These are phyloP conservation scores for Phaeodactylum tricornutum DNA, from an alignment of 108 stramenopile species.

Conservation along the genomic window DNA sequence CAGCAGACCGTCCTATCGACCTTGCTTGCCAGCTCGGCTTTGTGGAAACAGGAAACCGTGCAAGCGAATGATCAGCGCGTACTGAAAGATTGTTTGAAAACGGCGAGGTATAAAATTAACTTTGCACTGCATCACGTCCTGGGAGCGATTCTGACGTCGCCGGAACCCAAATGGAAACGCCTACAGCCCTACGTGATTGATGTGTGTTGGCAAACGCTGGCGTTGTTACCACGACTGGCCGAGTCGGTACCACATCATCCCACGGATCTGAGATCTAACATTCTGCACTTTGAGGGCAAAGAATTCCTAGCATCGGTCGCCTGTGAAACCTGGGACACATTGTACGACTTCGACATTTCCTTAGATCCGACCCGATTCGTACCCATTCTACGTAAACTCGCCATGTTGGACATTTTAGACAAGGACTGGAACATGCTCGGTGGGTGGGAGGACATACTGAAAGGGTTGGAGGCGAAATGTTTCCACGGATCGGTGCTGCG, in stretches of 20 bases:
- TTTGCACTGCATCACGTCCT: conserved; percentile 9
- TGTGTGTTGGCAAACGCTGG: conserved; percentile 4
- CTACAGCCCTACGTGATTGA: not conserved
- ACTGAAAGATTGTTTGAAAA: conserved; percentile 9
- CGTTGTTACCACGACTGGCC: conserved; percentile 8
- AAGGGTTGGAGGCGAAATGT: conserved; percentile 13
- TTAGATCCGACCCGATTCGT: conserved; percentile 6
- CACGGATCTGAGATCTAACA: conserved; percentile 7
- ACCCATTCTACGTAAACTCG: conserved; percentile 19
- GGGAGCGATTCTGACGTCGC: conserved; percentile 4
- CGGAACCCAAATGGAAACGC: conserved; percentile 6
- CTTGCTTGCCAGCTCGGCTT: not conserved
- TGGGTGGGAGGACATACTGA: conserved; percentile 19
- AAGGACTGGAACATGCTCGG: conserved; percentile 28
- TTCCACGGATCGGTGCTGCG: conserved; percentile 6
- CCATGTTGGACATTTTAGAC: conserved; percentile 31
- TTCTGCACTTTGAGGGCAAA: conserved; percentile 20
- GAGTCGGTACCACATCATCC: conserved; percentile 8
- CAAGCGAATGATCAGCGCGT: conserved; percentile 6
- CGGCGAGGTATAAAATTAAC: conserved; percentile 8
- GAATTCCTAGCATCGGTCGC: conserved; percentile 18
- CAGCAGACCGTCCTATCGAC: conserved; percentile 14
- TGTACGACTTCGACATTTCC: conserved; percentile 16
- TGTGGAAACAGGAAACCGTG: conserved; percentile 7
- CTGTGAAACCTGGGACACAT: conserved; percentile 19